Conservation (phyloP, 352 stramenopile genomes). For the Globisporangium nodosum region DNA sequence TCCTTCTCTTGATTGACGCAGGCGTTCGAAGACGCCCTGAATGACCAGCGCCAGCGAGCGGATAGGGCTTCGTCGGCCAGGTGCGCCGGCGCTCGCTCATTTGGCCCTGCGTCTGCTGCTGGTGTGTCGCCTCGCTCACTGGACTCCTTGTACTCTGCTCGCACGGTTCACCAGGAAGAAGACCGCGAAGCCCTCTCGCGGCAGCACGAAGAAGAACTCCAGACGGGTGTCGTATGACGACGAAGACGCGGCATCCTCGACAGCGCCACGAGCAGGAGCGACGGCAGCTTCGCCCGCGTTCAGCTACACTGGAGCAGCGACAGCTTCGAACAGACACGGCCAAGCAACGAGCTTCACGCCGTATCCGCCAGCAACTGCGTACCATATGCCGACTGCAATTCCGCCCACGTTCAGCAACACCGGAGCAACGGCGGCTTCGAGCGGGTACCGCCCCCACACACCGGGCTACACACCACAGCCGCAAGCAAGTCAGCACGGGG, state of each 20-base stretch:
- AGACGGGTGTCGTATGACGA: conserved; percentile 19
- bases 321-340: not conserved
- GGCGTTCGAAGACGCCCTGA: conserved; percentile 70
- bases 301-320: not conserved
- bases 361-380: not conserved
- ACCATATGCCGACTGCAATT: not conserved
- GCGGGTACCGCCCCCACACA: not conserved
- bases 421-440: not conserved
- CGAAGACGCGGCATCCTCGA: conserved; percentile 13
- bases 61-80: not conserved
- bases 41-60: conserved; percentile 26
- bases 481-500: conserved; percentile 2
- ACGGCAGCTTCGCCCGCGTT: not conserved
- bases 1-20: conserved; percentile 9
- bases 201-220: conserved; percentile 15
- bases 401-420: not conserved
- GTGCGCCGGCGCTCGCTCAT: not conserved
- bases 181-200: conserved; percentile 10
- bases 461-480: not conserved
- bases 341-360: not conserved
- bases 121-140: not conserved
- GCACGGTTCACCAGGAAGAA: conserved; percentile 16
- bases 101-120: not conserved
- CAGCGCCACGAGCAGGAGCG: not conserved
- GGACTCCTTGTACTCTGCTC: not conserved